Evolutionary conservation across 1,284 basidiomycete species (phyloP), one percentile per base, ranked within the genome.

Genomic region (Microbotryomycetes sp.): DNA sequence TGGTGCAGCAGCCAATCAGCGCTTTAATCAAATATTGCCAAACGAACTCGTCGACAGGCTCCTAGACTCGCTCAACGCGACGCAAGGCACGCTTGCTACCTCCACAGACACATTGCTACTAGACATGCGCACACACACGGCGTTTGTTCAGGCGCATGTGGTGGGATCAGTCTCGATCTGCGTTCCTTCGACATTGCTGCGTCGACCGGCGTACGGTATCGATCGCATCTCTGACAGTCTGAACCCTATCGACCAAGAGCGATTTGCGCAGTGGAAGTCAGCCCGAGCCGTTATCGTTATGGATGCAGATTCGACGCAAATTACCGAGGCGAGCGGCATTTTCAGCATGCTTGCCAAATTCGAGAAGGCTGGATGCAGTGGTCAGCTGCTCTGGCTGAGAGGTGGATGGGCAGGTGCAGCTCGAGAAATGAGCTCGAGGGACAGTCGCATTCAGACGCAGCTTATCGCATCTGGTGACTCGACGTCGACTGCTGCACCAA

Each of bases 181-280:
- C 51, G 88, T 96, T 4, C 93, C 93, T 0, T 92, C 91, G 4
- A 97, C 93, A 0, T 83, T 97, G 27, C 85, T 98, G 72, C 91
- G 91, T 64, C 85, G 91, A 0, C 89, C 89, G 0, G 80, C 84
- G 5, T 93, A 90, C 76, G 85, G 86, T 27, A 80, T 92, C 9
- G 78, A 83, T 31, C 85, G 85, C 49, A 80, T 94, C 13, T 76
- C 81, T 2, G 82, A 83, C 27, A 91, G 91, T 85, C 81, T 94
- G 18, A 81, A 84, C 3, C 82, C 83, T 0, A 61, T 76, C 5
- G 72, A 78, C 1, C 81, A 86, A 28, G 56, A 48, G 4, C 3
- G 24, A 1, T 67, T 67, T 31, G 50, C 21, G 4, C 5, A 7
- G 0, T 69, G 67, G 67, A 24, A 23, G 74, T 79, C 26, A 73